Conservation (phyloP, 305 asterid genomes). For the Solanum hybrid region DNA sequence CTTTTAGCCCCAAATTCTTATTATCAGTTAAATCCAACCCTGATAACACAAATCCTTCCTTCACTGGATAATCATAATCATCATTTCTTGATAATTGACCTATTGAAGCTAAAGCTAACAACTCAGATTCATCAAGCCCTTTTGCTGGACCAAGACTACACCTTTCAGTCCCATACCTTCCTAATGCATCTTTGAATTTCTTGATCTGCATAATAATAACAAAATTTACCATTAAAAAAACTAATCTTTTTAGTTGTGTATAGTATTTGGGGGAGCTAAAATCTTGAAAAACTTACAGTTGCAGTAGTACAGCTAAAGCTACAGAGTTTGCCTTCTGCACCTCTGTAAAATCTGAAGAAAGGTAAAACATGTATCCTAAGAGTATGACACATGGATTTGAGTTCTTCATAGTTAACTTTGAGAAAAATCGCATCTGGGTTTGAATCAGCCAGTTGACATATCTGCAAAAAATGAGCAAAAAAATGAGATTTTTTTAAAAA, state of each 20-base stretch:
- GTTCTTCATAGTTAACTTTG: slow-evolving; percentile 66
- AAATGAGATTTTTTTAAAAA: neutral
- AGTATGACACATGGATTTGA: slow-evolving; percentile 63
- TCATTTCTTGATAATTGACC: slow-evolving; percentile 34
- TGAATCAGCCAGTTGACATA: slow-evolving; percentile 77
- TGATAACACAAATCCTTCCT: slow-evolving; percentile 22
- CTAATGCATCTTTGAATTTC: slow-evolving; percentile 58
- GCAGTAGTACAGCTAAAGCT: slow-evolving; percentile 95
- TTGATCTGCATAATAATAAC: slow-evolving; percentile 29
- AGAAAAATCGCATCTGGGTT: slow-evolving; percentile 47
- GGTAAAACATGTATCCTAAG: slow-evolving; percentile 77
- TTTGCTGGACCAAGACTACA: slow-evolving; percentile 38
- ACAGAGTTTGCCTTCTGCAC: slow-evolving; percentile 62
- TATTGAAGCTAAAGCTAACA: slow-evolving; percentile 41
- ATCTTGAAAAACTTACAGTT: slow-evolving; percentile 41
- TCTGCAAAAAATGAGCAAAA: slow-evolving; percentile 22
- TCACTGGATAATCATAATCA: neutral
- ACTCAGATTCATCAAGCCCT: slow-evolving; percentile 49
- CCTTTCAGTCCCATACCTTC: slow-evolving; percentile 36
- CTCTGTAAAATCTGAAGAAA: slow-evolving; percentile 76
- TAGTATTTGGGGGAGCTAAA: neutral
- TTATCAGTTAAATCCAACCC: slow-evolving; percentile 13
- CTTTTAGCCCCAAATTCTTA: slow-evolving; percentile 17
- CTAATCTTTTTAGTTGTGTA: neutral
- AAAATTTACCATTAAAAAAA: neutral